Base-by-base conservation (phyloP, 148 eudicot genomes). In the Fagopyrum homotropicum region DNA sequence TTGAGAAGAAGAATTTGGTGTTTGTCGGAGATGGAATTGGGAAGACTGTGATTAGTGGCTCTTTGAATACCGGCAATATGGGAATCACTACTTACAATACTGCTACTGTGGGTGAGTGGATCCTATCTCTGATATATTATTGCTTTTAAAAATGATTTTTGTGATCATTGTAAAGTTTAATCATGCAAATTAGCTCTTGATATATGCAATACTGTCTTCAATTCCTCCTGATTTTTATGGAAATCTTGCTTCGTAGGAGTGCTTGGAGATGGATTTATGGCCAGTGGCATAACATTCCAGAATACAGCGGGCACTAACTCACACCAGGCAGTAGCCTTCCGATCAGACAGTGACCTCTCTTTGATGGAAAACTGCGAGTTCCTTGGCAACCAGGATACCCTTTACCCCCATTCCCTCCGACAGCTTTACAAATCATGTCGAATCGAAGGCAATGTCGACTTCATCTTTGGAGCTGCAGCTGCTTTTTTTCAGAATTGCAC, bases 251-350 rank as follows among this genome's bases (percentile, higher is more conserved):
- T 16, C 52, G 63, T 78, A 93, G 97, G 87, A 12, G 91, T 89
- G 1, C 59, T 82, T 52, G 97, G 94, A 0, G 98, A 93, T 75
- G 92, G 98, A 19, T 93, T 93, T 77, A 91, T 93, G 94, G 98
- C 97, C 0, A 87, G 83, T 43, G 93, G 85, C 17, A 75, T 93
- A 75, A 93, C 98, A 11, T 79, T 93, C 81, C 73, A 88, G 80
- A 93, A 93, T 85, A 88, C 92, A 1, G 97, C 98, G 0, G 98
- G 98, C 16, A 91, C 94, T 0, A 83, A 81, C 19, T 87, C 90
- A 9, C 93, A 89, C 73, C 98, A 93, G 61, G 97, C 98, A 5
- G 97, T 93, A 8, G 97, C 98, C 69, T 93, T 93, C 81, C 83
- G 91, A 7, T 91, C 93, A 1, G 95, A 89, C 79, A 93, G 98